These are phyloP conservation scores for Sicyos edulis DNA, from an alignment of 306 rosid genomes.

Conservation along the genomic window DNA sequence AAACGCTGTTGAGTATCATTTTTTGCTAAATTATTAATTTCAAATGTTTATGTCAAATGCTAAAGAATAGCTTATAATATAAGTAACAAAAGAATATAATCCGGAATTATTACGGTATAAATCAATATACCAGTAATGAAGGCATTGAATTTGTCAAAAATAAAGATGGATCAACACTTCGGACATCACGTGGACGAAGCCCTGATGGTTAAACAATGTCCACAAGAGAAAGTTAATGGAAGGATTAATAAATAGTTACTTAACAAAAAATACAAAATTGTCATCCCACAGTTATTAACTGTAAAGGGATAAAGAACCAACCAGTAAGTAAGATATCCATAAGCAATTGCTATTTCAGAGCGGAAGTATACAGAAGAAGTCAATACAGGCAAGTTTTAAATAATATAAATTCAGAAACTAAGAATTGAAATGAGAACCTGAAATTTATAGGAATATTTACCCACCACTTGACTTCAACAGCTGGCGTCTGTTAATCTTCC, in stretches of 20 bases:
- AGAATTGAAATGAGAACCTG: conserved; percentile 16
- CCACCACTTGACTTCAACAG: conserved; percentile 84
- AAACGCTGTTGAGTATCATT: neutral
- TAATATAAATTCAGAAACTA: neutral
- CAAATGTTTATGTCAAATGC: conserved; percentile 10
- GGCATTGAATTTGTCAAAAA: conserved; percentile 91
- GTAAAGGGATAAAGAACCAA: neutral
- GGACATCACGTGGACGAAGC: conserved; percentile 92
- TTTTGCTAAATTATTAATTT: conserved; percentile 4
- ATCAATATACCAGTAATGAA: conserved; percentile 64
- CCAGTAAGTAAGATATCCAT: neutral
- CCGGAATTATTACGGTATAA: neutral
- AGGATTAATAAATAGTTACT: neutral
- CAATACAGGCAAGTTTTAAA: neutral
- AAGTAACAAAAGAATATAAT: neutral
- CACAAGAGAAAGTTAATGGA: neutral
- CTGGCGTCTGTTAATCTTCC: conserved; percentile 88
- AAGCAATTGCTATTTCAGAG: neutral
- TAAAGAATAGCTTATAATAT: neutral
- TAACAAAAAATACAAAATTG: neutral
- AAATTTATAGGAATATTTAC: conserved; percentile 22
- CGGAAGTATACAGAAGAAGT: neutral
- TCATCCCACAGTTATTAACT: neutral
- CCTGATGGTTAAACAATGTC: conserved; percentile 43
- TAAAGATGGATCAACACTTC: conserved; percentile 95